A percentile compares a stretch with the other conserved stretches of the same genome.
These are phyloP conservation scores for Globisporangium polare DNA, from an alignment of 352 stramenopile genomes.

Conservation along the genomic window DNA sequence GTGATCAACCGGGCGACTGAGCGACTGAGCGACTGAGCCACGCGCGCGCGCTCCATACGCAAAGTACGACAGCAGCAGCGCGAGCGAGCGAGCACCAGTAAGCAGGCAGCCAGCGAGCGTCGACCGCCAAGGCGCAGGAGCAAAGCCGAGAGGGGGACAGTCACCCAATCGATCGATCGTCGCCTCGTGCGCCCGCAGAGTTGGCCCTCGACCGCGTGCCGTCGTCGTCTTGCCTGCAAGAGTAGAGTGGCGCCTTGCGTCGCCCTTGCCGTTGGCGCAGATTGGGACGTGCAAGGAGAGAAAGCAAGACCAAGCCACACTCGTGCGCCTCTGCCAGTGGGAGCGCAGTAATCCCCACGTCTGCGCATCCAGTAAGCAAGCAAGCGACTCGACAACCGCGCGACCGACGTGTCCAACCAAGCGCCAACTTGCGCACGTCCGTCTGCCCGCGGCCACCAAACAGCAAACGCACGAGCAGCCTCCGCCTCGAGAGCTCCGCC, in stretches of 20 bases:
- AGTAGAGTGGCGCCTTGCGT: neutral
- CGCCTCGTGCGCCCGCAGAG: neutral
- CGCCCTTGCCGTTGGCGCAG: too few relatives aligned
- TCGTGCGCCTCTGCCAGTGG: neutral
- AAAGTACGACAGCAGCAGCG: neutral
- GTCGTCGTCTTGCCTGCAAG: neutral
- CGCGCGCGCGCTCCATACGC: neutral
- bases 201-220: neutral
- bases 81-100: neutral
- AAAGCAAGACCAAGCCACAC: neutral
- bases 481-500: neutral
- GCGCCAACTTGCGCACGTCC: neutral
- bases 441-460: neutral
- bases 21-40: too few relatives aligned
- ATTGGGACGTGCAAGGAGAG: neutral
- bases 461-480: neutral
- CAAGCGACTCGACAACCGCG: neutral
- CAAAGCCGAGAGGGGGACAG: neutral
- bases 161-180: neutral
- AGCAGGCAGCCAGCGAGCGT: neutral
- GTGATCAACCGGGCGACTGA: neutral
- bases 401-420: neutral
- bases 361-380: neutral
- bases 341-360: neutral
- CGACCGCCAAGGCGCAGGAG: neutral